Evolutionary conservation across 2,329 filamentous ascomycete species (phyloP).

Genomic region (Apiospora phragmitis): DNA sequence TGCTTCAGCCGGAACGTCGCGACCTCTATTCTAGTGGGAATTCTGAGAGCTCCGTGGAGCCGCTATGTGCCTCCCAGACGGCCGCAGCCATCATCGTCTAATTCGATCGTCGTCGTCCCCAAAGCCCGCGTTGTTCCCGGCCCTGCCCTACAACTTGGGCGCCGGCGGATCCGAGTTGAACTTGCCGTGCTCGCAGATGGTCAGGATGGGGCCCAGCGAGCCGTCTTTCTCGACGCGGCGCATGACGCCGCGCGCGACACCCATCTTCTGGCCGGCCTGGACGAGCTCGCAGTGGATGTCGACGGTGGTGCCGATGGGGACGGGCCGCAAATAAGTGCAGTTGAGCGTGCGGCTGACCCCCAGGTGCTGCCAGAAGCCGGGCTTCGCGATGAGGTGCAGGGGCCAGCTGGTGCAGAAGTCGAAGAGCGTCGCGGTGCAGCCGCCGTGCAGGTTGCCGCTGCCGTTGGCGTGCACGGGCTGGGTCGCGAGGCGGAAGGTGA

Average conservation of each 20-base stretch:
- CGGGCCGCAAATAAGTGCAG: conserved; percentile 67
- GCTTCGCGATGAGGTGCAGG: conserved; percentile 54
- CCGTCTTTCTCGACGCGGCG: conserved; percentile 31
- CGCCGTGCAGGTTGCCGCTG: conserved; percentile 58
- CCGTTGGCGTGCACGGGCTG: conserved; percentile 54
- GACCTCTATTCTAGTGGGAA: neutral
- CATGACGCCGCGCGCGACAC: conserved; percentile 47
- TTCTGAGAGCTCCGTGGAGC: neutral
- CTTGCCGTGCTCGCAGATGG: conserved; percentile 55
- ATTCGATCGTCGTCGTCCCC: neutral
- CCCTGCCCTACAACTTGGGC: neutral
- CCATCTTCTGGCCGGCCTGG: conserved; percentile 46
- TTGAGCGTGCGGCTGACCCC: conserved; percentile 68
- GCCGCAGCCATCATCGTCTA: neutral
- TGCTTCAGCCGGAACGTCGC: neutral
- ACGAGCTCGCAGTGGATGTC: conserved; percentile 48
- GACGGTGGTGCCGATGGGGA: conserved; percentile 47
- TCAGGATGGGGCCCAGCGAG: conserved; percentile 32
- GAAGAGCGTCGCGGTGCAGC: conserved; percentile 66
- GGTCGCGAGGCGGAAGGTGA: conserved; percentile 50
- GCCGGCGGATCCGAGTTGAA: conserved; percentile 46
- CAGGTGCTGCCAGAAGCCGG: conserved; percentile 61
- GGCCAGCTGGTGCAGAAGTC: conserved; percentile 65
- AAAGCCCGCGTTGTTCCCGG: too few species aligned
- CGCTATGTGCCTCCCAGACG: neutral